Conservation (phyloP, 768 basidiomycete species). For the Suillus sp. region DNA sequence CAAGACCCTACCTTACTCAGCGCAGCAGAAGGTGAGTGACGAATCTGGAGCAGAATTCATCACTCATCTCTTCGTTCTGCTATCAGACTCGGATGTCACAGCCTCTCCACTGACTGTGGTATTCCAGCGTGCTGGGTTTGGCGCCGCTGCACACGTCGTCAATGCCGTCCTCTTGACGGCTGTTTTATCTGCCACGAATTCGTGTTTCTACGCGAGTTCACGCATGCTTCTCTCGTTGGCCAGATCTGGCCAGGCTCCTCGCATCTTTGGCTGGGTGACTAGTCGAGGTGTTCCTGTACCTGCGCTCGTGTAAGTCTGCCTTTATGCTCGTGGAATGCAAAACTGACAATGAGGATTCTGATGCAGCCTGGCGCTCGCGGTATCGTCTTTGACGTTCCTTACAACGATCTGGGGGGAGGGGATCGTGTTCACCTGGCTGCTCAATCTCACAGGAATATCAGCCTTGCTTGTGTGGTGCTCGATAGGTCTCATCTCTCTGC, state of each 20-base stretch:
- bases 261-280: slow-evolving; percentile 64
- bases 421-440: slow-evolving; percentile 57
- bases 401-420: slow-evolving; percentile 62
- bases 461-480: slow-evolving; percentile 69
- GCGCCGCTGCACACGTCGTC: slow-evolving; percentile 61
- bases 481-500: slow-evolving; percentile 55
- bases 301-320: slow-evolving; percentile 48
- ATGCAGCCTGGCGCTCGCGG: slow-evolving; percentile 48
- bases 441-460: slow-evolving; percentile 66
- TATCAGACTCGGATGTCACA: slow-evolving; percentile 48
- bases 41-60: neutral
- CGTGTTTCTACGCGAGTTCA: slow-evolving; percentile 67
- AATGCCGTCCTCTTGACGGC: slow-evolving; percentile 70
- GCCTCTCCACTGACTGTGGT: slow-evolving; percentile 67
- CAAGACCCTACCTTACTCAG: slow-evolving; percentile 53
- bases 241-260: slow-evolving; percentile 63
- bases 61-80: neutral
- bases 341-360: slow-evolving; percentile 25
- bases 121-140: slow-evolving; percentile 62
- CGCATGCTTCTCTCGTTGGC: slow-evolving; percentile 65
- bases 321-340: slow-evolving; percentile 22
- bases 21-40: slow-evolving; percentile 43
- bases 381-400: slow-evolving; percentile 53
- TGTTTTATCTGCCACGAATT: slow-evolving; percentile 64
- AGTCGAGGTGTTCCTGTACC: slow-evolving; percentile 64